Base-by-base conservation (phyloP, 106 monocot species). In the Phalaenopsis aphrodite region DNA sequence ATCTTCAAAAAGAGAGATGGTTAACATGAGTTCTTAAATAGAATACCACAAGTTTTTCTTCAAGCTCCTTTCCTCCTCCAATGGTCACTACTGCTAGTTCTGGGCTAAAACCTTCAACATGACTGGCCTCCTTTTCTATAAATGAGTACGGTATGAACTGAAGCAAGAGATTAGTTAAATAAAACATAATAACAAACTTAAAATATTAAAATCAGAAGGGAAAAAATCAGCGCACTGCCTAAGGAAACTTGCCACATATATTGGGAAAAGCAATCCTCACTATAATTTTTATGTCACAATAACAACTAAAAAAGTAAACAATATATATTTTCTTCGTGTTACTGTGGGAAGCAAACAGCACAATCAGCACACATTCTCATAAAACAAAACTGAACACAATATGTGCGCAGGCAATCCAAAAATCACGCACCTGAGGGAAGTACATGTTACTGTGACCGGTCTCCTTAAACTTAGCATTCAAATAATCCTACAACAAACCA, bases 401-500 rank as follows among this genome's bases (percentile, higher is more conserved):
- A 52, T 52, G 42, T 0, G 38, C n/a, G 15, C 67, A 18, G 41
- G 42, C 10, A 55, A 78, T 36, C 45, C 41, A 86, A 5, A 77
- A 41, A 38, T 38, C 12, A 46, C 87, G 56, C 45, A 87, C 97
- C 94, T 94, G 97, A 67, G 97, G 97, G 76, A 94, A 98, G 76
- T 98, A 98, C 97, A 98, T 98, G 72, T 98, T 98, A 84, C 89
- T 92, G 78, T 94, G 94, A 0, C 97, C 97, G 10, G 94, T 98
- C 75, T 92, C 94, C 85, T 98, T 98, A 78, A 98, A 98, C 81
- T 94, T 94, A 38, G 84, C 89, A 84, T 98, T 98, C 88, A 98
- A 79, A 81, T 91, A 98, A 12, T 94, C 97, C 97, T 98, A 66
- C 36, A 89, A 77, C 3, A 82, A 72, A 75, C 78, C 77, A 45